These are phyloP conservation scores for Nakaseomyces glabratus DNA, from an alignment of 1,139 yeast species.

Conservation along the genomic window DNA sequence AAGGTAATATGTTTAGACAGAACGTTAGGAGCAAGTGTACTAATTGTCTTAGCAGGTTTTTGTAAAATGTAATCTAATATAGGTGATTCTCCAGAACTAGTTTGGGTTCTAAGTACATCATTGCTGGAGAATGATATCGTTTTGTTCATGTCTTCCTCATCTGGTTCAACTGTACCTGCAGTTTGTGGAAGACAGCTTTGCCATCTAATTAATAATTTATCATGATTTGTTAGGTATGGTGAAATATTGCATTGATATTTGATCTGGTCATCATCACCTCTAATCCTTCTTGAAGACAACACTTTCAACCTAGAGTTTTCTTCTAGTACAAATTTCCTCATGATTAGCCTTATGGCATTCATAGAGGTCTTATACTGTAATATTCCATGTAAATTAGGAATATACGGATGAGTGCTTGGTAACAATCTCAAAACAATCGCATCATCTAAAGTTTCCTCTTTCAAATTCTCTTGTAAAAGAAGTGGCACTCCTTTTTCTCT, in stretches of 20 bases:
- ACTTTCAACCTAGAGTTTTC: constrained; percentile 9
- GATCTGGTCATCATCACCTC: constrained; percentile 9
- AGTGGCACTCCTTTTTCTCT: constrained; percentile 44
- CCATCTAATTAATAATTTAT: constrained; percentile 55
- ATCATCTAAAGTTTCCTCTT: constrained; percentile 41
- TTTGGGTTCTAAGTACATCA: constrained; percentile 5
- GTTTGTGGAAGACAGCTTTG: constrained; percentile 41
- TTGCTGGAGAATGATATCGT: constrained; percentile 4
- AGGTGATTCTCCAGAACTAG: constrained; percentile 11
- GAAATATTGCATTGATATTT: constrained; percentile 20
- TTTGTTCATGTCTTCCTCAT: constrained; percentile 34
- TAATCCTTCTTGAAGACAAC: background rate
- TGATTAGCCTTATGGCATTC: constrained; percentile 44
- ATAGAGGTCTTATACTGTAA: constrained; percentile 45
- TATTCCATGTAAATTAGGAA: constrained; percentile 56
- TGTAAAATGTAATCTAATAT: constrained; percentile 14
- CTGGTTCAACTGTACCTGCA: constrained; percentile 21
- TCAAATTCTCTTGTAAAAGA: constrained; percentile 43
- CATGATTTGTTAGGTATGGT: constrained; percentile 31
- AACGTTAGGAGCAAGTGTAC: constrained; percentile 3
- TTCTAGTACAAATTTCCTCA: constrained; percentile 47
- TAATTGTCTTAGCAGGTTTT: constrained; percentile 8
- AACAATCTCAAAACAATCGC: constrained; percentile 51
- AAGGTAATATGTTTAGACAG: constrained; percentile 6
- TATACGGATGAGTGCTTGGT: constrained; percentile 51